Evolutionary conservation across 176 grass and related monocot species (phyloP), one percentile per base, ranked within the genome.

Genomic region (Dendrocalamus sinicus): DNA sequence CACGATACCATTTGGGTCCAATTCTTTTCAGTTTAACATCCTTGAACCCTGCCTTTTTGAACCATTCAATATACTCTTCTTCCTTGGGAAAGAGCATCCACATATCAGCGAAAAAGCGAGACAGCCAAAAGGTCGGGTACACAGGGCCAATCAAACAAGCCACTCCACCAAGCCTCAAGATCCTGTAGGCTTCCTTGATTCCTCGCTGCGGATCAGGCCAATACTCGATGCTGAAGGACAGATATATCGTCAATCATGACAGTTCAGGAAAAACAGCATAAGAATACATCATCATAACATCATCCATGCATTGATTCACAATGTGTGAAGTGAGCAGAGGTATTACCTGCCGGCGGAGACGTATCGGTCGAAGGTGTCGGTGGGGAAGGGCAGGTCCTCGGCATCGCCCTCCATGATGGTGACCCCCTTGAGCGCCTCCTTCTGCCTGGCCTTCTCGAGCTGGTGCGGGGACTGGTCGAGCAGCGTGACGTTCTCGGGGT

Each of bases 81-180:
- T 99, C 94, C 83, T 94, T 94, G 12, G 96, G 96, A 7, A 99
- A 96, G 26, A 99, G 89, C 96, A 99, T 99, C 96, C 94, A 99
- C 96, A 99, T 82, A 50, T 99, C 96, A 1, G 94, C 90, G 12
- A 96, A 99, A 79, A 99, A 92, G 71, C 92, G 89, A 0, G 96
- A 94, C 15, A 99, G 82, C 94, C 94, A 99, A 44, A 99, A 96
- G 45, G 96, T 96, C 0, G 96, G 96, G 92, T 96, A 76, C 14
- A 99, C 96, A 0, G 96, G 96, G 26, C 96, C 92, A 81, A 99
- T 99, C 39, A 99, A 0, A 26, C 97, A 99, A 61, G 94, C 96
- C 7, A 79, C n/a, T n/a, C 90, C 96, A 9, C 92, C 96, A 13
- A 89, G 69, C 84, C 86, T 94, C 51, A 99, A 40, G 10, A 99